These are phyloP conservation scores for Geum urbanum DNA, from an alignment of 306 rosid genomes.

Conservation along the genomic window DNA sequence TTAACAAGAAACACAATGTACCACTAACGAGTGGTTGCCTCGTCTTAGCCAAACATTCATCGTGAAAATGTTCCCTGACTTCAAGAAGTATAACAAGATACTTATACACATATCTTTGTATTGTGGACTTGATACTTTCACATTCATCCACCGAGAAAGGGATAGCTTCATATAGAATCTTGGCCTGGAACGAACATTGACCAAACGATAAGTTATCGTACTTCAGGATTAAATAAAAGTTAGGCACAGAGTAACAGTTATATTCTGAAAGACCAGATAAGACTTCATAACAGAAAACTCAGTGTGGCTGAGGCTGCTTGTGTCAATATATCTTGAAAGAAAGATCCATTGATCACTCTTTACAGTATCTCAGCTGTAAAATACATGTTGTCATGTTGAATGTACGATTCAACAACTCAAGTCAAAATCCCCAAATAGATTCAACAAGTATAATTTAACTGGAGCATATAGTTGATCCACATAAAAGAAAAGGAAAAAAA, in stretches of 20 bases:
- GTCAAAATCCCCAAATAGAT: too few species aligned
- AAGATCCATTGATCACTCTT: too few species aligned
- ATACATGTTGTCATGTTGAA: too few species aligned
- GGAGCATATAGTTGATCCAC: too few species aligned
- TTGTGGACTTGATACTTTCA: conserved; percentile 71
- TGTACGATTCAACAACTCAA: too few species aligned
- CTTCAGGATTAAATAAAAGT: conserved; percentile 3
- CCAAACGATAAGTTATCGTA: conserved; percentile 13
- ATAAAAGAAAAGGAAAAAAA: too few species aligned
- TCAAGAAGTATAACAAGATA: conserved; percentile 94
- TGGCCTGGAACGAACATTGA: conserved; percentile 61
- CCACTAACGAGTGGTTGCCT: not conserved
- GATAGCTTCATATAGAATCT: conserved; percentile 70
- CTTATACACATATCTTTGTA: conserved; percentile 82
- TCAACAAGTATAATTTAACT: too few species aligned
- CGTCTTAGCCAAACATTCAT: conserved; percentile 52
- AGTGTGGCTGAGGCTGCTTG: too few species aligned
- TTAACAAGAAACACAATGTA: too few species aligned
- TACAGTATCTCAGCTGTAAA: too few species aligned
- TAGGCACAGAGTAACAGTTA: not conserved
- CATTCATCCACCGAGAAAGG: conserved; percentile 88
- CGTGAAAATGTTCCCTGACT: conserved; percentile 97
- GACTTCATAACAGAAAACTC: too few species aligned
- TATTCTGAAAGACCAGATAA: not conserved
- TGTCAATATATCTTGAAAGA: too few species aligned